Conservation (phyloP, 2,329 filamentous ascomycete species). For the Pseudogymnoascus sp. region DNA sequence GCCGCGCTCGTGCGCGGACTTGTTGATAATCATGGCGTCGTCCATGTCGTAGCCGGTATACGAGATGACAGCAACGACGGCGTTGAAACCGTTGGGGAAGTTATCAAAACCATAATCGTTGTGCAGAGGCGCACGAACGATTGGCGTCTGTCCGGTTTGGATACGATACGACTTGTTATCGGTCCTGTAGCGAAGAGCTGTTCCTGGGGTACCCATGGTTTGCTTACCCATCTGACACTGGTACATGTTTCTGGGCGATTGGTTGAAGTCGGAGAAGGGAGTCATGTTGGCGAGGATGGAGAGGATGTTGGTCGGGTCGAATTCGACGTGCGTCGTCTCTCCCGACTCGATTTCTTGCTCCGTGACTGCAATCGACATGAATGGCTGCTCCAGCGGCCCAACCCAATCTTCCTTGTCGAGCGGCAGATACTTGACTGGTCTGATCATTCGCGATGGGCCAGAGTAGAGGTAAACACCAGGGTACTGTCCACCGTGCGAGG, state of each 20-base stretch:
- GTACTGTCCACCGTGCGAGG: constrained; percentile 85
- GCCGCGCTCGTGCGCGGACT: constrained; percentile 88
- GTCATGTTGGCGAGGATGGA: constrained; percentile 98
- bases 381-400: constrained; percentile 90
- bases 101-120: constrained; percentile 97
- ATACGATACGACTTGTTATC: constrained; percentile 96
- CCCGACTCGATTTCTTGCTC: constrained; percentile 81
- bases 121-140: constrained; percentile 85
- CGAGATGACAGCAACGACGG: constrained; percentile 92
- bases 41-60: constrained; percentile 99
- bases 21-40: constrained; percentile 99
- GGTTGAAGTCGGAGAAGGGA: constrained; percentile 97
- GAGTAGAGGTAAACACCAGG: constrained; percentile 93
- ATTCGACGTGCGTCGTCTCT: constrained; percentile 87
- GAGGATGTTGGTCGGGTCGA: constrained; percentile 89
- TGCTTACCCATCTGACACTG: constrained; percentile 99
- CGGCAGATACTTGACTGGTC: constrained; percentile 86
- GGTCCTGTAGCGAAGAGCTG: constrained; percentile 74
- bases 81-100: constrained; percentile 94
- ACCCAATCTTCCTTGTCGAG: constrained; percentile 80
- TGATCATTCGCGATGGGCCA: constrained; percentile 73
- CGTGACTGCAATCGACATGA: constrained; percentile 95
- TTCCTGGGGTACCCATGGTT: constrained; percentile 93
- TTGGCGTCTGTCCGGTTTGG: constrained; percentile 91
- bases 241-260: constrained; percentile 98